These are phyloP conservation scores for Phanerochaete carnosa DNA, from an alignment of 768 basidiomycete genomes.

Conservation along the genomic window DNA sequence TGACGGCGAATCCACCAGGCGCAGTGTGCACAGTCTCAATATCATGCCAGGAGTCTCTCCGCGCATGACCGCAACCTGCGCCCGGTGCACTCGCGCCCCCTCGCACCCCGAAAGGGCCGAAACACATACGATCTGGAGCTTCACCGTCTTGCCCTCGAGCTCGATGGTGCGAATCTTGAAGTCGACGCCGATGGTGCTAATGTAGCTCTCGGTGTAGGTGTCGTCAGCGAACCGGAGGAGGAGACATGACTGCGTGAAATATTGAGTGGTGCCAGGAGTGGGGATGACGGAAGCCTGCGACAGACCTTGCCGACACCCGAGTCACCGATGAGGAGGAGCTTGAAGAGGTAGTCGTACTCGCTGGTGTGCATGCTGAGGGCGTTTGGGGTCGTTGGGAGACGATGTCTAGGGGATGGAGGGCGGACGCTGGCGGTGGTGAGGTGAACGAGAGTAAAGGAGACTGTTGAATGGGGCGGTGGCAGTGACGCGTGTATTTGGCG, in stretches of 20 bases:
- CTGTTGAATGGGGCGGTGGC: constrained; percentile 28
- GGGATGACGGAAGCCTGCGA: constrained; percentile 14
- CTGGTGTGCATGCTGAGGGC: constrained; percentile 72
- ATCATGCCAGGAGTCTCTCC: not conserved
- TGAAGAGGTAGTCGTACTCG: constrained; percentile 96
- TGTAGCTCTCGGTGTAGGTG: constrained; percentile 96
- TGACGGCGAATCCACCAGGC: not conserved
- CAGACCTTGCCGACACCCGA: constrained; percentile 91
- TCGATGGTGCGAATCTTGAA: constrained; percentile 99
- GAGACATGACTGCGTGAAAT: constrained; percentile 73
- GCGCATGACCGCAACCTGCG: not conserved
- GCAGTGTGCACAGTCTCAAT: not conserved
- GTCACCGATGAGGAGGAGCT: constrained; percentile 92
- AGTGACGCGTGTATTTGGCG: constrained; percentile 30
- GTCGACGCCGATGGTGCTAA: constrained; percentile 97
- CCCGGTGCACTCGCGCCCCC: not conserved
- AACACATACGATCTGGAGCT: constrained; percentile 89
- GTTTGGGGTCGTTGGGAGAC: constrained; percentile 5
- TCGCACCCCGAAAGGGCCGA: not conserved
- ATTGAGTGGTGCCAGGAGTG: constrained; percentile 10
- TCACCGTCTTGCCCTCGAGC: constrained; percentile 96
- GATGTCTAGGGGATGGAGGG: constrained; percentile 5
- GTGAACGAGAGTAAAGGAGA: constrained; percentile 22
- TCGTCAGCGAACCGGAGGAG: constrained; percentile 93
- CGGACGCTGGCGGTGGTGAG: constrained; percentile 10